Base-by-base conservation (phyloP, 495 filamentous ascomycete genomes). In the Rostrohypoxylon terebratum region DNA sequence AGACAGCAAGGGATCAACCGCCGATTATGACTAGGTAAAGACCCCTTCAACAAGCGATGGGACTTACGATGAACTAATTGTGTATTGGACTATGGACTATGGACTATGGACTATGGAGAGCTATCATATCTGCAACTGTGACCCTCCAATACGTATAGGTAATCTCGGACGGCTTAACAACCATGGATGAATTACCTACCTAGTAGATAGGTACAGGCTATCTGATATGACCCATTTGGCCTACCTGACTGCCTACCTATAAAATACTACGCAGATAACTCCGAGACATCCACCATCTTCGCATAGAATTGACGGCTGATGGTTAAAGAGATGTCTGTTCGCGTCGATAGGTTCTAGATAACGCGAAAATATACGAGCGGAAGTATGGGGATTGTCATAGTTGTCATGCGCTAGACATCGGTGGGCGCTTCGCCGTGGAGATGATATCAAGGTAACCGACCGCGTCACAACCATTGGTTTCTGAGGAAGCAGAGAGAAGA, bases 311-410 rank as follows among this genome's bases (percentile, higher is more conserved):
- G 11, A 42, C 11, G 14, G 13, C 38, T 14, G 11, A 42, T 3
- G 14, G 13, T 13, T 14, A 4, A 14, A 4, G 13, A n/a, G 11
- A 4, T 13, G 13, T 42, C 13, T 4, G n/a, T 42, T 42, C 38
- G 36, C 48, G 47, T 68, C 70, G 47, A 69, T 69, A 73, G 70
- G 65, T 25, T 60, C 55, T 53, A 69, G 70, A 73, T 73, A 69
- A 65, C 25, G 55, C 70, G 34, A 16, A 64, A 16, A 38, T 16
- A 54, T 16, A 47, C 25, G 28, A 60, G 60, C 51, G 50, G 53
- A 42, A 50, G 18, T 13, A 63, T 10, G 48, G 66, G 61, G 53
- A 73, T 65, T 55, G 47, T 14, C 65, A 51, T 25, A 53, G 14
- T 4, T 54, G 65, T 61, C 33, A 55, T 10, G 10, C 48, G 33